Evolutionary conservation across 495 filamentous ascomycete genomes (phyloP).

Genomic region (Neurospora discreta): DNA sequence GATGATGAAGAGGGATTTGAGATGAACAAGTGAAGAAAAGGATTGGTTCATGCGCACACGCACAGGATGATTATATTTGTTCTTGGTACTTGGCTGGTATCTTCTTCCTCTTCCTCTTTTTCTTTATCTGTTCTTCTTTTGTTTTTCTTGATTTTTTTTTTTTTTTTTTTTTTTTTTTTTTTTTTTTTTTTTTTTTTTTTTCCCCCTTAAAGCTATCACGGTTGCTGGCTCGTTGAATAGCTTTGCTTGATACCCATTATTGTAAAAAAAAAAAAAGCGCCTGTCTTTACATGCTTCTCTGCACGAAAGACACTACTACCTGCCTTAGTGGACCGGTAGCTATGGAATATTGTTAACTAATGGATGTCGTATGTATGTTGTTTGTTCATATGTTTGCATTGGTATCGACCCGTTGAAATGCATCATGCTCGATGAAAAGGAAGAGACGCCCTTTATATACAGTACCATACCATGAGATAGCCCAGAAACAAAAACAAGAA

Average conservation of each 20-base stretch:
- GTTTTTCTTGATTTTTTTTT: neutral
- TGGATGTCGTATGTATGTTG: neutral
- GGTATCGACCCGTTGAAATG: neutral
- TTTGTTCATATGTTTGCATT: neutral
- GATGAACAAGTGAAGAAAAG: neutral
- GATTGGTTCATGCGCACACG: neutral
- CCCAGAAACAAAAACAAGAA: neutral
- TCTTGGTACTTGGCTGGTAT: too few species aligned
- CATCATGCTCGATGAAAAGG: neutral
- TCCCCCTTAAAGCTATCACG: neutral
- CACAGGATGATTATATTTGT: neutral
- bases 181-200: neutral
- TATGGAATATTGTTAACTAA: too few species aligned
- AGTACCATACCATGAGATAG: neutral
- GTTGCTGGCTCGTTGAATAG: neutral
- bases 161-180: neutral
- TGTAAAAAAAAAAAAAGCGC: neutral
- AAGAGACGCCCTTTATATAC: neutral
- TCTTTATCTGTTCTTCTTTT: neutral
- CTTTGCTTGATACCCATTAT: neutral
- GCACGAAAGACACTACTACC: neutral
- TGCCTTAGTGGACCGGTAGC: neutral
- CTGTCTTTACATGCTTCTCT: too few species aligned
- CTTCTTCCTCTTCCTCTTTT: neutral
- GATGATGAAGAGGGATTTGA: too few species aligned